A percentile compares a stretch with the other conserved stretches of the same genome.
Evolutionary conservation across 2,329 filamentous ascomycete genomes (phyloP).

Genomic region (Pseudogymnoascus destructans): DNA sequence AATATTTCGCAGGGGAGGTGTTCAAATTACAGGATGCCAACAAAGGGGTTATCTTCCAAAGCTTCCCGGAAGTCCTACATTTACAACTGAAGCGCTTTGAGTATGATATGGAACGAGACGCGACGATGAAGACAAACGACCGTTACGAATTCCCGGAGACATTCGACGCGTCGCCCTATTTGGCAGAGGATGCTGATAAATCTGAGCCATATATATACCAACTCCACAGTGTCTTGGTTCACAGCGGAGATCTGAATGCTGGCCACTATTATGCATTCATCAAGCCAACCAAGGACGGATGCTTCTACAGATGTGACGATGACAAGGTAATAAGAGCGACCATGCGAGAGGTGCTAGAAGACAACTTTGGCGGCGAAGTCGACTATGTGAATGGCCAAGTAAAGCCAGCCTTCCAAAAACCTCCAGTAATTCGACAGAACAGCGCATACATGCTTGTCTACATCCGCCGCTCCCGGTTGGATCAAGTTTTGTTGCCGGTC

Average conservation of each 20-base stretch:
- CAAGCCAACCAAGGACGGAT: constrained; percentile 82
- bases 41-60: constrained; percentile 95
- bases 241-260: constrained; percentile 91
- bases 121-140: constrained; percentile 98
- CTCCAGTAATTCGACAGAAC: constrained; percentile 48
- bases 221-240: constrained; percentile 86
- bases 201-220: constrained; percentile 88
- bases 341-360: constrained; percentile 79
- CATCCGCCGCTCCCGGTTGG: constrained; percentile 74
- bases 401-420: constrained; percentile 34
- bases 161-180: constrained; percentile 75
- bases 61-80: constrained; percentile 86
- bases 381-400: constrained; percentile 30
- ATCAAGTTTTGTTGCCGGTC: constrained; percentile 67
- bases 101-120: constrained; percentile 89
- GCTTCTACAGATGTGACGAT: constrained; percentile 96
- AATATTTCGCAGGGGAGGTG: constrained; percentile 84
- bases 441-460: constrained; percentile 99
- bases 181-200: constrained; percentile 72
- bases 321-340: constrained; percentile 94
- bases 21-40: constrained; percentile 90
- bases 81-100: constrained; percentile 95
- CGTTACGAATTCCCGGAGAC: constrained; percentile 78
- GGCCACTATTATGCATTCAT: constrained; percentile 98
- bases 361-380: constrained; percentile 92